Conservation (phyloP, 1,284 basidiomycete species). For the Cutaneotrichosporon mucoides region DNA sequence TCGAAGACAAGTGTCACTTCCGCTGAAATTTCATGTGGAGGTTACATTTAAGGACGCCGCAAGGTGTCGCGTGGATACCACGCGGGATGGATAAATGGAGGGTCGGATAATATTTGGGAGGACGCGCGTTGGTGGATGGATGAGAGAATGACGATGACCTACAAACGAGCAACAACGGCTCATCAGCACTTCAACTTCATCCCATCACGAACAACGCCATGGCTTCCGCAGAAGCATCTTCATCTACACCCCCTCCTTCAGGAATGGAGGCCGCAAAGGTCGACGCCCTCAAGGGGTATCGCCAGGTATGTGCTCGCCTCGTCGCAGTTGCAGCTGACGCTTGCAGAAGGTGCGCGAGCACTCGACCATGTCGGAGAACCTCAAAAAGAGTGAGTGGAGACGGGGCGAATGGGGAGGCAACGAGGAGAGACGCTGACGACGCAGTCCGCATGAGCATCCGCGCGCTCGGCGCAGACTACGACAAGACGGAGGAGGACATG, state of each 20-base stretch:
- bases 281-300: constrained; percentile 49
- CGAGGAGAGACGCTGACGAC: neutral
- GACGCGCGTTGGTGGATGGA: constrained; percentile 6
- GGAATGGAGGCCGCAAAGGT: constrained; percentile 42
- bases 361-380: constrained; percentile 70
- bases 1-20: neutral
- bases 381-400: constrained; percentile 73
- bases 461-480: constrained; percentile 81
- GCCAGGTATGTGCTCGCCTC: constrained; percentile 34
- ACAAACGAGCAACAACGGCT: too few relatives aligned
- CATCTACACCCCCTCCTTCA: constrained; percentile 14
- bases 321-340: constrained; percentile 11
- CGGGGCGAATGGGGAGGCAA: too few relatives aligned
- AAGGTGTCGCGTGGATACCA: too few relatives aligned
- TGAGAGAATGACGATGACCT: too few relatives aligned
- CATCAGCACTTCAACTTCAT: too few relatives aligned
- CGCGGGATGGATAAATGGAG: neutral
- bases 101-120: neutral
- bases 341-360: constrained; percentile 84
- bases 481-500: constrained; percentile 98
- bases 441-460: constrained; percentile 57
- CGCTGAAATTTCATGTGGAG: constrained; percentile 25
- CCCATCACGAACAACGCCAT: neutral
- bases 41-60: neutral
- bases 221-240: constrained; percentile 26